Base-by-base conservation (phyloP, 805 yeast genomes). In the Candida ovalis region DNA sequence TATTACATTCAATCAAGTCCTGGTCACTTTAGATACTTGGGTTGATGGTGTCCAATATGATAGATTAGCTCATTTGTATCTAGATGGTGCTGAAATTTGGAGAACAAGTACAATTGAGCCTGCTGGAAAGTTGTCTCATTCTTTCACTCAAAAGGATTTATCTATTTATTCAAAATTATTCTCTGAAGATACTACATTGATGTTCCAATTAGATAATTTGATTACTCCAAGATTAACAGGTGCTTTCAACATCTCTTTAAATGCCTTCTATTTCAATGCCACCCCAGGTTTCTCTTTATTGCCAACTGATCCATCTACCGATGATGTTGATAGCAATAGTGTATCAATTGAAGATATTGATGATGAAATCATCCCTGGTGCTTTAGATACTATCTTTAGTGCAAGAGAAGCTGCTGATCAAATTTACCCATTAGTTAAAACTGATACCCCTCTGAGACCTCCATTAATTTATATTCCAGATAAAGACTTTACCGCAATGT, bases 21-120 rank as follows among this genome's bases (percentile, higher is more conserved):
- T 81, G 0, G 62, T 82, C 42, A 73, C 77, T 4, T 63, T 84
- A 44, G 71, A 77, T 45, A 79, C 82, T 9, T 61, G 74, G 13
- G 80, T 78, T 6, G 68, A 65, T 36, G 87, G 87, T 7, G 74
- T 78, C 13, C 89, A 84, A 60, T 82, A 78, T 55, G 88, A 84
- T 58, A 67, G 89, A 50, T 66, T 84, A 54, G 82, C 82, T 17
- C 84, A 84, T 61, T 70, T 87, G 41, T 83, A 76, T 56, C 64
- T 86, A 28, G 73, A 74, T 48, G 87, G 82, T 28, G 71, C 75
- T 15, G 86, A 86, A 53, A 69, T 88, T 36, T 88, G 96, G 96
- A 77, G 96, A 65, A 82, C 88, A 1, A 84, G 92, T 2, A 89
- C 96, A 2, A 81, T 86, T 15, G 96, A 88, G 65, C 96, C 96